These are phyloP conservation scores for Pterocarpus santalinus DNA, from an alignment of 306 rosid genomes.

Conservation along the genomic window DNA sequence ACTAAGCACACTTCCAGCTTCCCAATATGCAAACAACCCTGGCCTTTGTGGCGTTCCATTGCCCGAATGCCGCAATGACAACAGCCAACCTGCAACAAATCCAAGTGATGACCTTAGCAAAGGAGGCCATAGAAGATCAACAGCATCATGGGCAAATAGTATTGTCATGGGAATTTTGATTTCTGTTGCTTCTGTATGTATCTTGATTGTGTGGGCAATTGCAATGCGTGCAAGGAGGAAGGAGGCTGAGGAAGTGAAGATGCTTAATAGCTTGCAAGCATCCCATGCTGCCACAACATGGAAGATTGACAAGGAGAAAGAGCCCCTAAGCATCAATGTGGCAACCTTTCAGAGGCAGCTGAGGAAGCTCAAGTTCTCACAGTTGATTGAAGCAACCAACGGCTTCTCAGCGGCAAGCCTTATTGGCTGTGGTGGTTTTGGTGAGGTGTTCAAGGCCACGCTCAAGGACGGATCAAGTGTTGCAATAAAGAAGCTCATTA, in stretches of 20 bases:
- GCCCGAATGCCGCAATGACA: slow-evolving; percentile 68
- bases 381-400: slow-evolving; percentile 94
- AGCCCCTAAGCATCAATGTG: slow-evolving; percentile 92
- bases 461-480: slow-evolving; percentile 89
- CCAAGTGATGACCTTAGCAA: slow-evolving; percentile 50
- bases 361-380: slow-evolving; percentile 95
- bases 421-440: slow-evolving; percentile 95
- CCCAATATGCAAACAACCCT: slow-evolving; percentile 87
- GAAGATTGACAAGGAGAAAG: slow-evolving; percentile 97
- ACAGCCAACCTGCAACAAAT: slow-evolving; percentile 56
- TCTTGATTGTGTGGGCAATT: slow-evolving; percentile 88
- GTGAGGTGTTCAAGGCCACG: slow-evolving; percentile 96
- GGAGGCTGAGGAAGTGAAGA: slow-evolving; percentile 90
- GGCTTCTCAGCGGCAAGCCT: slow-evolving; percentile 98
- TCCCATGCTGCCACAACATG: slow-evolving; percentile 95
- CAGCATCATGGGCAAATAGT: slow-evolving; percentile 85
- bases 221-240: slow-evolving; percentile 85
- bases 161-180: slow-evolving; percentile 85
- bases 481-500: slow-evolving; percentile 94
- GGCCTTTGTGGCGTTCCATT: slow-evolving; percentile 98
- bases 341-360: slow-evolving; percentile 97
- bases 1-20: slow-evolving; percentile 91
- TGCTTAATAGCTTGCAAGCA: slow-evolving; percentile 90
- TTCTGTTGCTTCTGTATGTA: slow-evolving; percentile 84
- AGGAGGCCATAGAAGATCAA: slow-evolving; percentile 57